These are phyloP conservation scores for Myxozyma geophila DNA, from an alignment of 805 yeast genomes.

Conservation along the genomic window DNA sequence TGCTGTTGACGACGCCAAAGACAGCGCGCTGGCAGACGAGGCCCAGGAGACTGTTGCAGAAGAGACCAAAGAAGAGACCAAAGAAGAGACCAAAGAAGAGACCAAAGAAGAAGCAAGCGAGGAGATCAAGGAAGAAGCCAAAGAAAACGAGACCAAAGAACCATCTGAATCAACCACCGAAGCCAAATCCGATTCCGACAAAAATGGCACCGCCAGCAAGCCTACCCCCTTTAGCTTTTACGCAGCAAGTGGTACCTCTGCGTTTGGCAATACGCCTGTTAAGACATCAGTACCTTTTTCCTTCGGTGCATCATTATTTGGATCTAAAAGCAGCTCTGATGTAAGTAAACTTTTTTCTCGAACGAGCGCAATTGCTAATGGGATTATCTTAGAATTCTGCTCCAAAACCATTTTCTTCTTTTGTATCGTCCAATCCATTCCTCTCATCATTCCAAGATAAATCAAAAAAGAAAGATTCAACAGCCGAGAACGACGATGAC, in stretches of 20 bases:
- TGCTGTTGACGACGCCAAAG: not conserved
- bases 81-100: not conserved
- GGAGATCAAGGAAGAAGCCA: not conserved
- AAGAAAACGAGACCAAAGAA: not conserved
- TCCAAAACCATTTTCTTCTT: constrained; percentile 14
- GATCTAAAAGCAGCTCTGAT: constrained; percentile 2
- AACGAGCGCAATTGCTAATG: not conserved
- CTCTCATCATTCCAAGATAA: constrained; percentile 29
- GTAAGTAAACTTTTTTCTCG: not conserved
- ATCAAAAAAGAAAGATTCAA: constrained; percentile 37
- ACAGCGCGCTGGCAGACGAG: not conserved
- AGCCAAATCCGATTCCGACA: not conserved
- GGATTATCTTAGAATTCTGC: not conserved
- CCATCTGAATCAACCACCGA: not conserved
- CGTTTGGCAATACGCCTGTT: constrained; percentile 5
- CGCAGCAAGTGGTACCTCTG: constrained; percentile 4
- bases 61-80: not conserved
- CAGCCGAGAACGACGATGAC: constrained; percentile 31
- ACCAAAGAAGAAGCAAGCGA: not conserved
- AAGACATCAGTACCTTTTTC: constrained; percentile 2
- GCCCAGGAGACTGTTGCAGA: not conserved
- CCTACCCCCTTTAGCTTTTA: constrained; percentile 14
- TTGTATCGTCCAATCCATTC: constrained; percentile 27
- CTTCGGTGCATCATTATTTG: constrained; percentile 5
- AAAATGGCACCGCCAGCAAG: not conserved